Base-by-base conservation (phyloP, 148 eudicot species). In the Fagopyrum tataricum region DNA sequence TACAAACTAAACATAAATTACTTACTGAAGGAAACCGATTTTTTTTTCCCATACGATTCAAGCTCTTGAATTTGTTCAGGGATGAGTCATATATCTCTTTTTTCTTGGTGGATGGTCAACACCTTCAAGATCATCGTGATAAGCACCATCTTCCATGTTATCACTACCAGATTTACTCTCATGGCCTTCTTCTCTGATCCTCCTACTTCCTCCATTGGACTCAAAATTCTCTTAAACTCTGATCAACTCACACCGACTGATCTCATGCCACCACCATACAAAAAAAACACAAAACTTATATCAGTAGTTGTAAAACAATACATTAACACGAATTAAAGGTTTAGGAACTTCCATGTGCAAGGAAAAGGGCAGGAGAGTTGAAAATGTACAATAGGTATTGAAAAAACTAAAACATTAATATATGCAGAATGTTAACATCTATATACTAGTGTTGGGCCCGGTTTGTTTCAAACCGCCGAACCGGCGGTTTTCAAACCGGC, bases 341-440 rank as follows among this genome's bases (percentile, higher is more conserved):
- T 10, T 23, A 67, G 2, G 44, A 21, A 12, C 1, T 67, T 81
- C 90, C 98, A 76, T 90, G 92, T 53, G 92, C 97, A 67, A 93
- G 96, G 62, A 97, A 93, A 78, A 93, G 95, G 77, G 95, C 97
- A 13, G 95, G 88, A 37, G 98, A 87, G 81, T 73, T 85, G 82
- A 93, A 87, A 87, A 88, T 86, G 73, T 92, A 78, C 81, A n/a
- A n/a, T n/a, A n/a, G n/a, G n/a, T n/a, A n/a, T n/a, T n/a, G n/a
- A n/a, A n/a, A n/a, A n/a, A n/a, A n/a, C n/a, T n/a, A n/a, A n/a
- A n/a, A n/a, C n/a, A n/a, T n/a, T n/a, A n/a, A n/a, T n/a, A n/a
- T n/a, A n/a, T n/a, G n/a, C n/a, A n/a, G n/a, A n/a, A n/a, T n/a
- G n/a, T n/a, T n/a, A n/a, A n/a, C n/a, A n/a, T n/a, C n/a, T n/a